Conservation (phyloP, 148 eudicot genomes). For the Vaccinium vitisidaea region DNA sequence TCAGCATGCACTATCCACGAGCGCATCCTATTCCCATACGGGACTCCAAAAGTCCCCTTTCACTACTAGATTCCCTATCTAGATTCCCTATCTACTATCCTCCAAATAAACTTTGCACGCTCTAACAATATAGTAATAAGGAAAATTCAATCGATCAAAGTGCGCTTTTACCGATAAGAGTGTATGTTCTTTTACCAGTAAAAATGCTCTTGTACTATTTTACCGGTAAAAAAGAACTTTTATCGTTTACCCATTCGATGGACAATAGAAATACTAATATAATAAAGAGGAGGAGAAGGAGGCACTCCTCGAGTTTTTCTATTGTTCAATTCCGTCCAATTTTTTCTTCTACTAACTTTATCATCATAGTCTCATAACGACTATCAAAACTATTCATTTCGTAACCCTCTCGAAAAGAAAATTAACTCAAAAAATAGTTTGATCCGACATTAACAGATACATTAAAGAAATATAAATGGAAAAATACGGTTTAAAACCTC, state of each 20-base stretch:
- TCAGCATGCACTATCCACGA: constrained; percentile 29
- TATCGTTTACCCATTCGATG: too few species aligned
- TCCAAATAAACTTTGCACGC: background rate
- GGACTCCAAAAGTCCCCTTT: background rate
- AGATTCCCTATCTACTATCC: background rate
- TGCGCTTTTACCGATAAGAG: too few species aligned
- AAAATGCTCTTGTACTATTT: too few species aligned
- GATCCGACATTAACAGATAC: background rate
- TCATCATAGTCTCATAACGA: background rate
- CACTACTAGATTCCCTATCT: background rate
- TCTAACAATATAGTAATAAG: background rate
- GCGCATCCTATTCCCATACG: constrained; percentile 28
- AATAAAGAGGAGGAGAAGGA: too few species aligned
- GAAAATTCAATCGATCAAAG: too few species aligned
- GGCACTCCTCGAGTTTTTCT: background rate
- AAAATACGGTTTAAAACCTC: background rate
- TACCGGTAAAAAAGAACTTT: background rate
- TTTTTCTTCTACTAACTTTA: background rate
- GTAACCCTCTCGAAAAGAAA: too few species aligned
- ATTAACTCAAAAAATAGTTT: too few species aligned
- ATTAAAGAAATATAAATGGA: background rate
- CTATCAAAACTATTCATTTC: too few species aligned
- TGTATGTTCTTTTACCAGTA: too few species aligned
- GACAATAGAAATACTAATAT: too few species aligned
- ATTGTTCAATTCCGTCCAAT: background rate